Conservation (phyloP, 306 rosid genomes). For the Medicago arabica region DNA sequence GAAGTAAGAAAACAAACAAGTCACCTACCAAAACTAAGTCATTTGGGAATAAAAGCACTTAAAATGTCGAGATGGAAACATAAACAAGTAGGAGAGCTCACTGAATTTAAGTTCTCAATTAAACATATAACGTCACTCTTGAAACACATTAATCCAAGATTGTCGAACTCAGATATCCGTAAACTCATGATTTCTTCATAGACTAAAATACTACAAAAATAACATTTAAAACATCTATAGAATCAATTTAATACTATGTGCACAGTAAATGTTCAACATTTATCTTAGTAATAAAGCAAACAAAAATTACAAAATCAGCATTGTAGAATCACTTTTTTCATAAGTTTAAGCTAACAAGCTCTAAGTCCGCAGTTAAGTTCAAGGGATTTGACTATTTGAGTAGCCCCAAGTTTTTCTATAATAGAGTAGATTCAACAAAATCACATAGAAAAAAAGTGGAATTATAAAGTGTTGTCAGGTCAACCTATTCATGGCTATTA, state of each 20-base stretch:
- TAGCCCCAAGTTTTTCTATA: conserved; percentile 10
- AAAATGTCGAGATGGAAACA: conserved; percentile 12
- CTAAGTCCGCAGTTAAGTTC: background rate
- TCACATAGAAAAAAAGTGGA: background rate
- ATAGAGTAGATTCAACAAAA: background rate
- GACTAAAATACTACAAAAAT: background rate
- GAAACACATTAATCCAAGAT: conserved; percentile 21
- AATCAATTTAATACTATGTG: background rate
- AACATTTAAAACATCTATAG: background rate
- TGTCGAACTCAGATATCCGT: background rate
- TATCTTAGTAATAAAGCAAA: background rate
- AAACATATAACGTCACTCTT: background rate
- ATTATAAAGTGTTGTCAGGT: background rate
- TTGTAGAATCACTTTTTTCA: background rate
- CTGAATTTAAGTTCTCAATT: conserved; percentile 15
- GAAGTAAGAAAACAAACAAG: conserved; percentile 41
- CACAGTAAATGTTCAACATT: background rate
- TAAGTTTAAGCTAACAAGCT: too few species aligned
- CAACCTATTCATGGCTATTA: conserved; percentile 3
- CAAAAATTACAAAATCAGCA: background rate
- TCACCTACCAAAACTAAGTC: conserved; percentile 27
- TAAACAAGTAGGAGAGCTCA: conserved; percentile 20
- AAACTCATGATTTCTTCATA: background rate
- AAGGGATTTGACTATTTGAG: conserved; percentile 6
- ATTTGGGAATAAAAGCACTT: conserved; percentile 5